These are phyloP conservation scores for Lentinula guzmanii DNA, from an alignment of 768 basidiomycete genomes.

Conservation along the genomic window DNA sequence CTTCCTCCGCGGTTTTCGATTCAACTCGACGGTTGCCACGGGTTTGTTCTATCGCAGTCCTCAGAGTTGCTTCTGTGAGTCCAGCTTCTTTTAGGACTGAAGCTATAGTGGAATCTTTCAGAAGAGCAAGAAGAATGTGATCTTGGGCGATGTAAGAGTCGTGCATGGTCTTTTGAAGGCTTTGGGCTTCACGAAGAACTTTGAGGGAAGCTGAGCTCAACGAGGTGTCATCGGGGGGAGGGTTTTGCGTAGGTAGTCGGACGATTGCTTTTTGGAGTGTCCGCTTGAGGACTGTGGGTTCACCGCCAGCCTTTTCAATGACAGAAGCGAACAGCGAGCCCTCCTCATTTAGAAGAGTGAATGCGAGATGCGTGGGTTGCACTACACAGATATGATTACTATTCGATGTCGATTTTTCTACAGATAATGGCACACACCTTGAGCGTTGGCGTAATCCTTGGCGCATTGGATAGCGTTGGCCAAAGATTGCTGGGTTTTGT, in stretches of 20 bases:
- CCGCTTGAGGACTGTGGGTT: constrained; percentile 68
- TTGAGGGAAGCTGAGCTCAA: constrained; percentile 51
- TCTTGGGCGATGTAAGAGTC: constrained; percentile 93
- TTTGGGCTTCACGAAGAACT: constrained; percentile 71
- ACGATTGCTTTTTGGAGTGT: constrained; percentile 73
- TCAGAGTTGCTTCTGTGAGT: constrained; percentile 65
- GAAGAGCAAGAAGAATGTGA: constrained; percentile 80
- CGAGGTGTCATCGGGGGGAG: constrained; percentile 77
- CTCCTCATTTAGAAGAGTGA: constrained; percentile 71
- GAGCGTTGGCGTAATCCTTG: constrained; percentile 77
- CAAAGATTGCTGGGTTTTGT: constrained; percentile 70
- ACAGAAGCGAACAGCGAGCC: constrained; percentile 71
- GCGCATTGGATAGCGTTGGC: constrained; percentile 73
- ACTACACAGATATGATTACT: constrained; percentile 35
- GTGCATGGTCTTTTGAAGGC: constrained; percentile 76
- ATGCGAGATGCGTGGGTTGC: constrained; percentile 78
- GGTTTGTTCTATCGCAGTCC: constrained; percentile 71
- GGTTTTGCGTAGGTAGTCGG: constrained; percentile 76
- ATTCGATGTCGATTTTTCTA: neutral
- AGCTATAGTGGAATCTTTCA: constrained; percentile 66
- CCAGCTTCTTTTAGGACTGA: constrained; percentile 69
- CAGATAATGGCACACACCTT: constrained; percentile 41
- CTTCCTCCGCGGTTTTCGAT: constrained; percentile 77
- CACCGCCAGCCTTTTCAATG: constrained; percentile 79
- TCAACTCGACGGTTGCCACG: constrained; percentile 85